Base-by-base conservation (phyloP, 2,329 filamentous ascomycete species). In the Fusarium sp. region DNA sequence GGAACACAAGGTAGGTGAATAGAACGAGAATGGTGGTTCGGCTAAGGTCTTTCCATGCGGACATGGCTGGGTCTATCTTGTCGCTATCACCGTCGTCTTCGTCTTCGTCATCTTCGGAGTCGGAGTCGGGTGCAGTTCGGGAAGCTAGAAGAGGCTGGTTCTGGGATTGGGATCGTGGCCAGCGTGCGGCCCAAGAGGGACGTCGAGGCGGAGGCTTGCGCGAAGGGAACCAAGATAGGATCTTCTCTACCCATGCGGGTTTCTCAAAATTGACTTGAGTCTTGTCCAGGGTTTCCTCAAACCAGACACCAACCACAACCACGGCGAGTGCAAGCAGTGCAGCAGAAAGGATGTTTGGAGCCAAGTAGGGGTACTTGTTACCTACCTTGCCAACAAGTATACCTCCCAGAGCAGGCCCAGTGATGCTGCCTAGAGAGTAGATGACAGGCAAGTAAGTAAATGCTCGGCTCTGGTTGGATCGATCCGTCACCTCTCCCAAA, bases 401-500 rank as follows among this genome's bases (percentile, higher is more conserved):
- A 0, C 96, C 96, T 15, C 96, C 96, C n/a, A 98, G 81, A 2
- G 97, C 90, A 1, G 96, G 96, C 0, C 96, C 96, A 0, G 95
- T 96, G 65, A 99, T 97, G 43, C 93, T 93, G 18, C 96, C 96
- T 34, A 99, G 84, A 6, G 95, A 95, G 79, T 99, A 99, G n/a
- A 98, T 91, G 39, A 98, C 92, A 0, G 96, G 96, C 42, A 99
- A 84, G 82, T 97, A 99, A 3, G 93, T 96, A 75, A 99, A 99
- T 0, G 94, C 96, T 54, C 88, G 88, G 75, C 93, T 96, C 84
- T 99, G 96, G 78, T 99, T 99, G 68, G 92, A 96, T 56, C 94
- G 90, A 77, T 98, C 95, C 3, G 96, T 99, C 53, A 99, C 92
- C 79, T 99, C 96, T 40, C 96, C 96, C 49, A 99, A 80, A 49